Conservation (phyloP, 2,329 filamentous ascomycete species). For the Penicillium sp. region DNA sequence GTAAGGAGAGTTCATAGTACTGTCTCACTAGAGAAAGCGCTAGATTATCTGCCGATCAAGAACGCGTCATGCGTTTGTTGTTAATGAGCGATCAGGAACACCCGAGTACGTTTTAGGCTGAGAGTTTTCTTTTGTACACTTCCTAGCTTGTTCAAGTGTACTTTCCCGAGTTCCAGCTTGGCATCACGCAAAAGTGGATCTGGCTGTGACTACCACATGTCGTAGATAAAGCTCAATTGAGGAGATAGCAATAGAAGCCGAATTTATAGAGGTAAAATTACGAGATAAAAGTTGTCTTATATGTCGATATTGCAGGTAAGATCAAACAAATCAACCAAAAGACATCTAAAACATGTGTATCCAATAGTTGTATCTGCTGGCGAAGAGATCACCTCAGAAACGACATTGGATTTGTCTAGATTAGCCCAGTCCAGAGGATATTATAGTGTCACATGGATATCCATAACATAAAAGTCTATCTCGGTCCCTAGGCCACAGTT, state of each 20-base stretch:
- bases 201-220: neutral
- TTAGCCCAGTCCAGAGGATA: neutral
- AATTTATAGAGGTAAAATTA: neutral
- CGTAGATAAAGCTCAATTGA: neutral
- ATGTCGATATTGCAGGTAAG: neutral
- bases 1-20: neutral
- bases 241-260: neutral
- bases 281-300: neutral
- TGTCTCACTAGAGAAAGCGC: neutral
- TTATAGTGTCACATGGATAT: neutral
- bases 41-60: neutral
- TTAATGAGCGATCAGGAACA: neutral
- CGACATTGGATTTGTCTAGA: neutral
- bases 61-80: no score
- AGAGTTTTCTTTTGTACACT: neutral
- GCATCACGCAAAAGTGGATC: neutral
- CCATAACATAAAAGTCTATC: neutral
- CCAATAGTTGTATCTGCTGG: neutral
- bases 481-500: neutral
- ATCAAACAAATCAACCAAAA: neutral
- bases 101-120: neutral
- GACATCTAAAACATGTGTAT: neutral
- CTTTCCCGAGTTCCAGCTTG: constrained; percentile 1
- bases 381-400: neutral
- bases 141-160: neutral